Base-by-base conservation (phyloP, 495 filamentous ascomycete species). In the Penicillium cataractarum region DNA sequence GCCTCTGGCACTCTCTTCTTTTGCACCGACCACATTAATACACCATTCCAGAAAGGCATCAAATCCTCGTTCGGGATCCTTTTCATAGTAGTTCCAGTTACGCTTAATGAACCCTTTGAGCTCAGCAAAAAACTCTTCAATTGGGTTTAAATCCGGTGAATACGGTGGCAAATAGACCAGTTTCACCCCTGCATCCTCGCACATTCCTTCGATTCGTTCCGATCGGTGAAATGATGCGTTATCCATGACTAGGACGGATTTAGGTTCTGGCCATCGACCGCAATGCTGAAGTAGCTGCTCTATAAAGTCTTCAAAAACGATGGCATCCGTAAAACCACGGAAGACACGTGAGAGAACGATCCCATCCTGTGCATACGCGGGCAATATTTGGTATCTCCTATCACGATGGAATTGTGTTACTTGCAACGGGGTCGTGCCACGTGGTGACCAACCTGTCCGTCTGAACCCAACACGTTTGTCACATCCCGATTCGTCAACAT, bases 341-440 rank as follows among this genome's bases (percentile, higher is more conserved):
- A 74, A 82, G 2, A 80, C 65, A n/a, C 60, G 63, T n/a, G 65
- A 61, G 9, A 75, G 49, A 24, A 76, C 39, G 26, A 80, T 65
- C n/a, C 78, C 71, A 59, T 78, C 73, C 53, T 76, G 64, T 51
- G 66, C 63, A 68, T 80, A 80, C 22, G 72, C 74, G n/a, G 70
- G 74, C 46, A 79, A 62, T 15, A 80, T 80, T 52, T 80, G 70
- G 40, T 74, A 72, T 50, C 72, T 42, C 51, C 74, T 27, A n/a
- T 65, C 65, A 29, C 70, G 69, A 24, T 74, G 58, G 39, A 76
- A 73, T 24, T 60, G 27, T 17, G 69, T 60, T 33, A 77, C 63
- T 62, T 81, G 57, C 12, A 74, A 62, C 12, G 69, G n/a, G n/a
- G n/a, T n/a, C n/a, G 72, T 15, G 70, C 70, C 29, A 69, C 60